Conservation (phyloP, 768 basidiomycete genomes). For the Pulveroboletus sp. region DNA sequence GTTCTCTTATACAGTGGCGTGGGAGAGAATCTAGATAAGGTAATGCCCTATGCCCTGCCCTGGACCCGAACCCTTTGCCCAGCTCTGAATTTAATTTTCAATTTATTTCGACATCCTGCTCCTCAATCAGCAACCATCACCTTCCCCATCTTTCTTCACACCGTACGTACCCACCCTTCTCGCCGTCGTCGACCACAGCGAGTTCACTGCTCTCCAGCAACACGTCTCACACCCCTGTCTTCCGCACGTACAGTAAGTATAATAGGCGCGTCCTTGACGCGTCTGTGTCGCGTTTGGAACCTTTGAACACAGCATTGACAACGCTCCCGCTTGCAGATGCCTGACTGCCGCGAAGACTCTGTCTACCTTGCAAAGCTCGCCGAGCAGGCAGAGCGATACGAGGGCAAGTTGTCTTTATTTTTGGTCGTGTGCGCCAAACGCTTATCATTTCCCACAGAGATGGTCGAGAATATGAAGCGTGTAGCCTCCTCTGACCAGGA, state of each 20-base stretch:
- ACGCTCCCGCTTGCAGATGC: constrained; percentile 47
- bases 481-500: constrained; percentile 98
- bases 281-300: constrained; percentile 24
- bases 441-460: constrained; percentile 48
- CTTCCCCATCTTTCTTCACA: constrained; percentile 35
- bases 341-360: constrained; percentile 84
- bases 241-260: constrained; percentile 36
- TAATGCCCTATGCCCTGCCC: constrained; percentile 35
- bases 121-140: constrained; percentile 45
- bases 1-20: constrained; percentile 24
- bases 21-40: constrained; percentile 11
- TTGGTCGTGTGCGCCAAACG: constrained; percentile 12
- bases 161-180: constrained; percentile 37
- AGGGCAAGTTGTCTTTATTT: constrained; percentile 51
- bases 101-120: constrained; percentile 45
- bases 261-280: constrained; percentile 37
- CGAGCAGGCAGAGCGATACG: constrained; percentile 99
- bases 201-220: constrained; percentile 32
- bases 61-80: constrained; percentile 68
- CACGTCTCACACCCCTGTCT: constrained; percentile 16
- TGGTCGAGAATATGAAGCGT: constrained; percentile 99
- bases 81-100: constrained; percentile 61
- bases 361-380: constrained; percentile 99
- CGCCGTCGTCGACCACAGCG: constrained; percentile 30
- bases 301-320: constrained; percentile 16